phyloP scores from a whole-genome alignment of 306 rosid species.

The Argentina anserina region DNA sequence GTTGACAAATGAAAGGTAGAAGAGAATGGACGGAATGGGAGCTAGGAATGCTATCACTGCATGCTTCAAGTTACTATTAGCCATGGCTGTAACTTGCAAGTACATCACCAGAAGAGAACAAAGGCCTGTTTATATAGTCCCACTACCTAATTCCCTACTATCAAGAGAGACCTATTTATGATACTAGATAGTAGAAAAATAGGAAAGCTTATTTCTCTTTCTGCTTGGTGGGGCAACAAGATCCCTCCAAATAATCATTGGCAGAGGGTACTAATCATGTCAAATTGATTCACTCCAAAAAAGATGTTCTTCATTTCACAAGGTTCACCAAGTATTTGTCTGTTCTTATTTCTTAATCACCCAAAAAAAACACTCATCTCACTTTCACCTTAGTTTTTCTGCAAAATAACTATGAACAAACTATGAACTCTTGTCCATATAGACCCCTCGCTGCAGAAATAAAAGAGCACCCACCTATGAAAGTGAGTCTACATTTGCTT shows the following conservation, averaged over 20 bases:
- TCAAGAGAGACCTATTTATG: background rate
- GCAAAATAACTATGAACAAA: background rate
- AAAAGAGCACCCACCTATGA: background rate
- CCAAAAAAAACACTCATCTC: background rate
- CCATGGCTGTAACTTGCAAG: constrained; percentile 15
- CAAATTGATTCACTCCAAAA: background rate
- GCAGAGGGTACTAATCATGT: background rate
- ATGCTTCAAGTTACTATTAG: constrained; percentile 47
- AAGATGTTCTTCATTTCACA: background rate
- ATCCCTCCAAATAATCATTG: constrained; percentile 10
- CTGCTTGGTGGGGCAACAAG: constrained; percentile 14
- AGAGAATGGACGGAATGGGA: constrained; percentile 73
- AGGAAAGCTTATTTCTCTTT: background rate
- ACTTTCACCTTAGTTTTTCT: background rate
- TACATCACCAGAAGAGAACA: background rate
- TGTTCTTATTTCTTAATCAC: background rate
- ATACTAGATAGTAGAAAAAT: constrained; percentile 1
- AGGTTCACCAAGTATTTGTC: background rate
- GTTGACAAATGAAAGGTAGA: constrained; percentile 55
- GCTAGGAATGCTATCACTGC: constrained; percentile 53
- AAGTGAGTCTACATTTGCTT: background rate
- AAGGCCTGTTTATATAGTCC: background rate
- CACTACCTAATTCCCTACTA: background rate
- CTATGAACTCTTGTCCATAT: background rate
- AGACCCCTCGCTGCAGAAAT: background rate